A percentile compares a stretch with the other conserved stretches of the same genome.
phyloP scores from a whole-genome alignment of 441 rosid species.

The Pelargonium cotyledonis region DNA sequence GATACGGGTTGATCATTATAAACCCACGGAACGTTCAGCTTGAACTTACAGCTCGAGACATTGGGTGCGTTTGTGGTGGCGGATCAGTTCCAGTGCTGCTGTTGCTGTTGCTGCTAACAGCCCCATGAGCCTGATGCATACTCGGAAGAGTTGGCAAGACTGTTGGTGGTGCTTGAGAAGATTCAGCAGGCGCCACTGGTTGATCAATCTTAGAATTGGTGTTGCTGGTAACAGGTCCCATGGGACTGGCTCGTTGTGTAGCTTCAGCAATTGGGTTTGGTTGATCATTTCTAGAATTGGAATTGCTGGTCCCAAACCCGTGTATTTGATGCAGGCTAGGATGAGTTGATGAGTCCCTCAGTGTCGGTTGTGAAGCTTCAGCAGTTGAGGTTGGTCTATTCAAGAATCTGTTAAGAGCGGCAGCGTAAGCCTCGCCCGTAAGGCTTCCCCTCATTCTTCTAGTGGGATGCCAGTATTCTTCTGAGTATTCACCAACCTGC shows the following conservation, averaged over 20 bases:
- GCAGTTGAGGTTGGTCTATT: background rate
- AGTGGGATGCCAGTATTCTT: background rate
- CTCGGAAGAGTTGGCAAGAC: background rate
- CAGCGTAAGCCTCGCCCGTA: background rate
- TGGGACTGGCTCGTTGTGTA: background rate
- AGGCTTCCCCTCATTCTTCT: conserved; percentile 6
- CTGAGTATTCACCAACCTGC: background rate
- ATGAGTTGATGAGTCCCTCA: background rate
- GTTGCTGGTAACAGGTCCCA: too few species aligned
- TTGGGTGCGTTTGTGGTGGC: background rate
- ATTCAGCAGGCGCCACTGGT: too few species aligned
- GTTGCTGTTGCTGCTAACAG: background rate
- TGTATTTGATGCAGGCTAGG: background rate
- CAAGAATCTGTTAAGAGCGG: background rate
- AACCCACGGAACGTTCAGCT: too few species aligned
- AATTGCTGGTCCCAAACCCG: background rate
- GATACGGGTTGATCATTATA: too few species aligned
- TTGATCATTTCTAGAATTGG: background rate
- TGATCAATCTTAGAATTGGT: too few species aligned
- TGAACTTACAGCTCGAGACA: background rate
- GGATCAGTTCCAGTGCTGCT: background rate
- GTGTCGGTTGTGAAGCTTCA: background rate
- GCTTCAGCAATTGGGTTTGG: background rate
- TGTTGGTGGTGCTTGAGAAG: too few species aligned
- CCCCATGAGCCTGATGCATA: background rate